A percentile compares a stretch with the other conserved stretches of the same genome.
Evolutionary conservation across 805 yeast species (phyloP).

Genomic region (Nakazawaea peltata): DNA sequence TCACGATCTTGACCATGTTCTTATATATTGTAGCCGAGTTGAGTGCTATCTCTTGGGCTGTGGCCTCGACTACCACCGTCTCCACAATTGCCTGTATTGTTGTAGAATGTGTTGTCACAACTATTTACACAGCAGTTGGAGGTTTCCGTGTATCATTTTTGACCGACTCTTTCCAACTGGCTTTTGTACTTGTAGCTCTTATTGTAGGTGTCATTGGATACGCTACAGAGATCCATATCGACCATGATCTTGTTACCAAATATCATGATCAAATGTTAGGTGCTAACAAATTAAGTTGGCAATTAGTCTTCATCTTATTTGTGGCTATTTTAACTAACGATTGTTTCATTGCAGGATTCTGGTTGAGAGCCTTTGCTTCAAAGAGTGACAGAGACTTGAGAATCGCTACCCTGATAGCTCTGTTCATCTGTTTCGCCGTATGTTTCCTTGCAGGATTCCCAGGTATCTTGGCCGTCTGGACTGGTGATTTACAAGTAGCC

Average conservation of each 20-base stretch:
- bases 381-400: constrained; percentile 64
- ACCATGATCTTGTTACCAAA: constrained; percentile 49
- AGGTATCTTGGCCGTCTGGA: constrained; percentile 89
- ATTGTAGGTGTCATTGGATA: constrained; percentile 71
- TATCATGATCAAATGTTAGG: constrained; percentile 59
- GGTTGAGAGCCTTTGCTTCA: constrained; percentile 93
- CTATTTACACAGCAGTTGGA: constrained; percentile 81
- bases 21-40: constrained; percentile 84
- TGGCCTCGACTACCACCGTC: constrained; percentile 69
- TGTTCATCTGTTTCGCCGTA: constrained; percentile 53
- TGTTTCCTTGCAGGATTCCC: constrained; percentile 72
- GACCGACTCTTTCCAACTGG: constrained; percentile 84
- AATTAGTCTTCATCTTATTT: constrained; percentile 71
- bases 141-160: constrained; percentile 85
- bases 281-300: constrained; percentile 78
- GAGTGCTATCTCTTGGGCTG: constrained; percentile 70
- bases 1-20: constrained; percentile 79
- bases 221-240: constrained; percentile 61
- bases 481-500: constrained; percentile 50
- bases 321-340: constrained; percentile 89
- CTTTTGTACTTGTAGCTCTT: constrained; percentile 54
- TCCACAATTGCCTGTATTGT: constrained; percentile 75
- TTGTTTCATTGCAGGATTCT: constrained; percentile 84
- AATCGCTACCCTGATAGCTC: constrained; percentile 71
- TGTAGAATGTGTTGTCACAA: constrained; percentile 79